phyloP scores from a whole-genome alignment of 441 rosid genomes.

The Mallotus japonicus region DNA sequence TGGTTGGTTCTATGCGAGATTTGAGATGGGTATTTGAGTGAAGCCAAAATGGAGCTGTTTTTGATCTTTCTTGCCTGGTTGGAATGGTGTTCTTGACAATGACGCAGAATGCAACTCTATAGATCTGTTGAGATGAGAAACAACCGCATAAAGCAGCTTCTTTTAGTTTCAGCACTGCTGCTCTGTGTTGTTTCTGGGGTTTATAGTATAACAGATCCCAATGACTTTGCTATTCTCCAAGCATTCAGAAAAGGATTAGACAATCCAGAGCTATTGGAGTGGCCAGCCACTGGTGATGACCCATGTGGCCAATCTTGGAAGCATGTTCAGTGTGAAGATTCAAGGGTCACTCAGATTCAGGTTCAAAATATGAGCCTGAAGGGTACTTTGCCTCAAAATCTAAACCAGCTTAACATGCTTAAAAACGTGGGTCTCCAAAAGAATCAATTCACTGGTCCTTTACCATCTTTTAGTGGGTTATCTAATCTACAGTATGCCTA shows the following conservation, averaged over 20 bases:
- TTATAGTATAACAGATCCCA: conserved; percentile 44
- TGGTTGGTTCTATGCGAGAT: conserved; percentile 18
- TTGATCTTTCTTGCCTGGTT: neutral
- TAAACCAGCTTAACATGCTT: conserved; percentile 55
- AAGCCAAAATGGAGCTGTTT: conserved; percentile 27
- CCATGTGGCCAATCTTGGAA: conserved; percentile 71
- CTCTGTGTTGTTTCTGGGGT: conserved; percentile 30
- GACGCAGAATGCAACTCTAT: conserved; percentile 18
- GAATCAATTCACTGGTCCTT: conserved; percentile 52
- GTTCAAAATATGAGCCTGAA: conserved; percentile 52
- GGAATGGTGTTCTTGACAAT: conserved; percentile 7
- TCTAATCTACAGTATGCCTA: conserved; percentile 44
- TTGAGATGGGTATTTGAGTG: conserved; percentile 28
- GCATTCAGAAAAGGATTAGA: conserved; percentile 56
- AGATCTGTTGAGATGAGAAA: conserved; percentile 41
- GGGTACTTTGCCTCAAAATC: conserved; percentile 55
- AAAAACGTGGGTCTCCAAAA: conserved; percentile 53
- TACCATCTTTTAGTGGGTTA: conserved; percentile 59
- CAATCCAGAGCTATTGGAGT: conserved; percentile 62
- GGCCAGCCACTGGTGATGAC: conserved; percentile 60
- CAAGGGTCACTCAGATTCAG: conserved; percentile 63
- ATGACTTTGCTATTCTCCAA: conserved; percentile 49
- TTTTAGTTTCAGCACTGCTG: conserved; percentile 12
- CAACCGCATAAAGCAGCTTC: conserved; percentile 27
- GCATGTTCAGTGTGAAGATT: conserved; percentile 44